Evolutionary conservation across 2,329 filamentous ascomycete genomes (phyloP).

Genomic region (Diaporthe capsici): DNA sequence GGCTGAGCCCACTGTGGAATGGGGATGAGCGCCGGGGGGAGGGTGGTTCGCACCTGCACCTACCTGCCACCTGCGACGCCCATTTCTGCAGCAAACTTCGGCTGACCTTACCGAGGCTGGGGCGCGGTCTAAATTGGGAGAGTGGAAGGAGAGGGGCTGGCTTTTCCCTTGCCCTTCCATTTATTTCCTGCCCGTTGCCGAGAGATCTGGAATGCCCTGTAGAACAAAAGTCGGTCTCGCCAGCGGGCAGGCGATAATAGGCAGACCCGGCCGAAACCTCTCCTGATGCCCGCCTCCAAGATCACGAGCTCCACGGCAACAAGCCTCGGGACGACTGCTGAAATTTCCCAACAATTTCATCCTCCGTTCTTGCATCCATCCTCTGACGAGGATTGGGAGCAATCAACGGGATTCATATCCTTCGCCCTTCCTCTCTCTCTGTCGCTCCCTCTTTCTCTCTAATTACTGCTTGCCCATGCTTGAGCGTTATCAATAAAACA

Average conservation of each 20-base stretch:
- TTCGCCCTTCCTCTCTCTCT: neutral
- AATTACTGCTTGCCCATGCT: neutral
- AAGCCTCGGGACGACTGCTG: slow-evolving; percentile 6
- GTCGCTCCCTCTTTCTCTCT: neutral
- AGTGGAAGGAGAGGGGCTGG: neutral
- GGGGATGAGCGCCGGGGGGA: neutral
- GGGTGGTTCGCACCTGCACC: neutral
- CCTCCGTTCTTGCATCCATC: neutral
- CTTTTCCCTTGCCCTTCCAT: neutral
- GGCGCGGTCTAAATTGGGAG: slow-evolving; percentile 1
- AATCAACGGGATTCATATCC: too few species aligned
- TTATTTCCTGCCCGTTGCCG: neutral
- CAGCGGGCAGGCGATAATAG: slow-evolving; percentile 4
- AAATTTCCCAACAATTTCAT: slow-evolving; percentile 31
- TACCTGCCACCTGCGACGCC: neutral
- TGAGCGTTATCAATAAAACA: neutral
- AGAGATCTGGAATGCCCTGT: slow-evolving; percentile 9
- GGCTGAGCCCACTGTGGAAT: slow-evolving; percentile 9
- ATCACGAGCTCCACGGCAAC: slow-evolving; percentile 15
- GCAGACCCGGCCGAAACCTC: slow-evolving; percentile 15
- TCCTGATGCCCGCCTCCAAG: slow-evolving; percentile 15
- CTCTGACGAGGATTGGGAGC: neutral
- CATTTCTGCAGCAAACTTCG: slow-evolving; percentile 16
- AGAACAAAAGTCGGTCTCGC: slow-evolving; percentile 4
- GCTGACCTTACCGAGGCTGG: slow-evolving; percentile 29